phyloP scores from a whole-genome alignment of 345 rosid species.

The Firmiana major region DNA sequence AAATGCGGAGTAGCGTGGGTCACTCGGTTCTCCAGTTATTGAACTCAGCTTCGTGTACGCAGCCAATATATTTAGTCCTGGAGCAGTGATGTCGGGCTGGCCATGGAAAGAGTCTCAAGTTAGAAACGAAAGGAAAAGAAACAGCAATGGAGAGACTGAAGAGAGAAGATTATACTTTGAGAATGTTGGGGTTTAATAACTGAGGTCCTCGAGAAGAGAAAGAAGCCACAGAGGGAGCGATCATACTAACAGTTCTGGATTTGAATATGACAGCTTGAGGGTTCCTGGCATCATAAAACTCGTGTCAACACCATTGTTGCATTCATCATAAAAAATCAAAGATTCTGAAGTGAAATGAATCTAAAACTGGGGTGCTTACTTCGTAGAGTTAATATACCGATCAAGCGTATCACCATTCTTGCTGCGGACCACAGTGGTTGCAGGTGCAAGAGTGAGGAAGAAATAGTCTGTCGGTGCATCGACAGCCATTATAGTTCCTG shows the following conservation, averaged over 20 bases:
- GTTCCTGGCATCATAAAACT: conserved; percentile 15
- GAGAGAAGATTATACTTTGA: conserved; percentile 43
- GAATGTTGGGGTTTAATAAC: conserved; percentile 45
- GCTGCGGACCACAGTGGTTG: conserved; percentile 29
- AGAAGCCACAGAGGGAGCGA: conserved; percentile 57
- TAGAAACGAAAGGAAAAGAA: background rate
- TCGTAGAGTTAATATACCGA: conserved; percentile 66
- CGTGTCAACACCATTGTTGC: background rate
- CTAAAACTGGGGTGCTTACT: conserved; percentile 37
- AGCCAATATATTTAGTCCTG: conserved; percentile 74
- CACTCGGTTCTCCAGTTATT: conserved; percentile 37
- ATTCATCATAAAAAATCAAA: background rate
- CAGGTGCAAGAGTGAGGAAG: conserved; percentile 34
- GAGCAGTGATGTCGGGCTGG: conserved; percentile 87
- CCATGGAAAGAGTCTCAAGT: background rate
- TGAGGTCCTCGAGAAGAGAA: conserved; percentile 94
- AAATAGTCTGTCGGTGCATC: conserved; percentile 31
- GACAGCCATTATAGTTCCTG: conserved; percentile 44
- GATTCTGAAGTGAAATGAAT: conserved; percentile 28
- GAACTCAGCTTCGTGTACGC: conserved; percentile 52
- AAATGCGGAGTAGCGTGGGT: conserved; percentile 38
- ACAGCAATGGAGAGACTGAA: background rate
- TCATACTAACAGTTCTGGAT: conserved; percentile 33
- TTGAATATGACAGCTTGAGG: conserved; percentile 45
- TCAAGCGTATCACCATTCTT: conserved; percentile 48